phyloP scores from a whole-genome alignment of 1,139 yeast species.

The Meyerozyma smithsonii region DNA sequence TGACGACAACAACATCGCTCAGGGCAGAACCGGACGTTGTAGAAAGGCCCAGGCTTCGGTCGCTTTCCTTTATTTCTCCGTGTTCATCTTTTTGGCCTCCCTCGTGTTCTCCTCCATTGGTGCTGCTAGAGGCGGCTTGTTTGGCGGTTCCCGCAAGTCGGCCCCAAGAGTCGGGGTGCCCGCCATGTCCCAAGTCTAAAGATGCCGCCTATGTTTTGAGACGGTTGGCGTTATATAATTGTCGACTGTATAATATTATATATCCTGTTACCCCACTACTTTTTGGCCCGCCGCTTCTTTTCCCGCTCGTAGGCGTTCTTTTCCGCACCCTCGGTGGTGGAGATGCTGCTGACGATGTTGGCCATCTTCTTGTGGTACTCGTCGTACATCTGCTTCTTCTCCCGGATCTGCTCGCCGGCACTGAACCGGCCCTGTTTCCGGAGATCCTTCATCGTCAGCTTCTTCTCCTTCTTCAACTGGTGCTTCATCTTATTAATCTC shows the following conservation, averaged over 20 bases:
- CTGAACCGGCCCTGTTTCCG: slow-evolving; percentile 85
- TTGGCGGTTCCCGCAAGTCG: slow-evolving; percentile 46
- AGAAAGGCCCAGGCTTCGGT: slow-evolving; percentile 91
- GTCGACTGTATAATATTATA: not conserved
- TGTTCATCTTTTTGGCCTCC: slow-evolving; percentile 70
- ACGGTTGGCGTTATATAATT: not conserved
- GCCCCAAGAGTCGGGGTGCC: slow-evolving; percentile 80
- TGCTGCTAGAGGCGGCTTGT: slow-evolving; percentile 68
- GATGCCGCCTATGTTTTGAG: slow-evolving; percentile 1
- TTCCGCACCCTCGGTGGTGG: slow-evolving; percentile 91
- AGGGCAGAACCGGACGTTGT: slow-evolving; percentile 79
- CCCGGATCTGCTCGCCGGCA: slow-evolving; percentile 79
- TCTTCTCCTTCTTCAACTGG: slow-evolving; percentile 86
- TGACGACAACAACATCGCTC: slow-evolving; percentile 60
- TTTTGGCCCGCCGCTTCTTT: slow-evolving; percentile 39
- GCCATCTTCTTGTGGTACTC: slow-evolving; percentile 91
- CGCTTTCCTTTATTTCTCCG: slow-evolving; percentile 87
- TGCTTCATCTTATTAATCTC: slow-evolving; percentile 80
- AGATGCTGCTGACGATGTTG: slow-evolving; percentile 75
- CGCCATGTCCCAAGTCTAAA: slow-evolving; percentile 77
- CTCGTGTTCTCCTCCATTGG: slow-evolving; percentile 56
- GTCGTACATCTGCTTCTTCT: slow-evolving; percentile 68
- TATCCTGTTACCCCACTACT: not conserved
- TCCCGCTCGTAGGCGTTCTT: slow-evolving; percentile 89
- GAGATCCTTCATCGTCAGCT: slow-evolving; percentile 81